Evolutionary conservation across 176 grass and related monocot genomes (phyloP).

Genomic region (Calamus simplicifolius): DNA sequence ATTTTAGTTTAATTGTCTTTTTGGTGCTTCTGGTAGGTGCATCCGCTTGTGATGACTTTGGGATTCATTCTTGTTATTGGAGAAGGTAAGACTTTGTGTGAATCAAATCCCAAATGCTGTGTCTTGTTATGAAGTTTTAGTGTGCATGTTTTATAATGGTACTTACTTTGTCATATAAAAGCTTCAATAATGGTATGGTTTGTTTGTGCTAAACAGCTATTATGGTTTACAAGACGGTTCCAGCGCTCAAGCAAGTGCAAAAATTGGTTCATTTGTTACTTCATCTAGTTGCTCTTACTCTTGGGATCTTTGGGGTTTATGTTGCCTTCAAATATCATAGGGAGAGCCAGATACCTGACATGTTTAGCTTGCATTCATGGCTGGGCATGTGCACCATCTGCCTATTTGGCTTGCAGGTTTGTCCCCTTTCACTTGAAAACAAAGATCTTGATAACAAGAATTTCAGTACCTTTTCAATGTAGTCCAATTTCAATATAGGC

Average conservation of each 20-base stretch:
- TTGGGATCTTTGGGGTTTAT: slow-evolving; percentile 78
- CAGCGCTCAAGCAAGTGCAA: slow-evolving; percentile 22
- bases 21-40: slow-evolving; percentile 32
- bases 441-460: too few species aligned
- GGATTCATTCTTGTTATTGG: slow-evolving; percentile 81
- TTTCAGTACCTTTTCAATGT: too few species aligned
- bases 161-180: neutral
- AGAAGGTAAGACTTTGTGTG: slow-evolving; percentile 40
- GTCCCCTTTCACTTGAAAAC: too few species aligned
- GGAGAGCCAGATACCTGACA: slow-evolving; percentile 35
- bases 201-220: slow-evolving; percentile 29
- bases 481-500: too few species aligned
- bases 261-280: slow-evolving; percentile 74
- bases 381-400: slow-evolving; percentile 64
- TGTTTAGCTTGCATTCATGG: slow-evolving; percentile 72
- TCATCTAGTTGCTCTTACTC: slow-evolving; percentile 54
- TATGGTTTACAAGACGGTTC: slow-evolving; percentile 64
- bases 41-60: slow-evolving; percentile 80
- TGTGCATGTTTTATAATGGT: too few species aligned
- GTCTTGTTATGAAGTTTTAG: too few species aligned
- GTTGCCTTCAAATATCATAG: slow-evolving; percentile 86
- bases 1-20: too few species aligned
- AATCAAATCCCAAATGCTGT: too few species aligned
- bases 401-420: slow-evolving; percentile 59
- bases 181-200: neutral